phyloP scores from a whole-genome alignment of 257 asterid species.

The Lycium ferocissimum region DNA sequence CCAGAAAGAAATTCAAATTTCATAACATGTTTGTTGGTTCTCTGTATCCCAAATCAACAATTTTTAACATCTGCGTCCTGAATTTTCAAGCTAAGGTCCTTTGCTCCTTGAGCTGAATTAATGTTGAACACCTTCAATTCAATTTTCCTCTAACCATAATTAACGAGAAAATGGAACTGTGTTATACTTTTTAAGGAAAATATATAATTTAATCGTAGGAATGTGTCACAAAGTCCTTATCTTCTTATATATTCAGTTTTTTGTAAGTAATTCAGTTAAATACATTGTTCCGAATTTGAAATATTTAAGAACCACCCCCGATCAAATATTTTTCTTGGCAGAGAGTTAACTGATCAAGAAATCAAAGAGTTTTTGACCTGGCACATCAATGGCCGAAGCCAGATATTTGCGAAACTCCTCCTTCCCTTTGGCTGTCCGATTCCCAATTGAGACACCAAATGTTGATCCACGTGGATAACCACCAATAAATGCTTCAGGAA shows the following conservation, averaged over 20 bases:
- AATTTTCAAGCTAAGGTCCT: not conserved
- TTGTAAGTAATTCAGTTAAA: not conserved
- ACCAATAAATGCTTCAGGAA: constrained; percentile 98
- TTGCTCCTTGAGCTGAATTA: not conserved
- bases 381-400: constrained; percentile 93
- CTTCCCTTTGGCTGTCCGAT: constrained; percentile 87
- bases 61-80: not conserved
- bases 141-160: not conserved
- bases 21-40: not conserved
- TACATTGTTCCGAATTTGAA: not conserved
- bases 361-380: constrained; percentile 58
- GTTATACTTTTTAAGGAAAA: not conserved
- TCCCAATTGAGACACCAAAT: constrained; percentile 87
- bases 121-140: not conserved
- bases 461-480: constrained; percentile 97
- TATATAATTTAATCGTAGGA: not conserved
- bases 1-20: not conserved
- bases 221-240: constrained; percentile 1
- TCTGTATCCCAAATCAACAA: not conserved
- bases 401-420: constrained; percentile 91
- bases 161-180: not conserved
- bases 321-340: not conserved
- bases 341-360: not conserved
- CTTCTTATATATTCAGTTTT: not conserved
- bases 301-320: not conserved